Evolutionary conservation across 768 basidiomycete genomes (phyloP), one percentile per base, ranked within the genome.

Genomic region (Pilatotrama ljubarskyi): DNA sequence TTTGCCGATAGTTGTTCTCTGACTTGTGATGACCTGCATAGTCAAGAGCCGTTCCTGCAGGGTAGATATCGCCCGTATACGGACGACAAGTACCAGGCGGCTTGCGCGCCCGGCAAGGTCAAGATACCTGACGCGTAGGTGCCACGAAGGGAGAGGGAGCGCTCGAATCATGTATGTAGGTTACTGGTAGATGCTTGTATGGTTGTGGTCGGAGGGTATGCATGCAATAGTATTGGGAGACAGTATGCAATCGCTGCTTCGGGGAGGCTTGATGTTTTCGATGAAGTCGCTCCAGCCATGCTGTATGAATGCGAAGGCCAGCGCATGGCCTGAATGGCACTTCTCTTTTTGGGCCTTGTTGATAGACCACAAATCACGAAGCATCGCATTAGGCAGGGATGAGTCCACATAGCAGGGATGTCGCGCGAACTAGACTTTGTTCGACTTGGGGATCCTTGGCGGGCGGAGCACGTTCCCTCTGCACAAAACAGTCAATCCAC

Each of bases 401-500:
- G 40, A 35, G 69, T 87, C 88, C 5, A 90, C 84, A 67, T 95
- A 91, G 2, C 94, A 90, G 0, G 90, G n/a, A 15, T 17, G 11
- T 3, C 85, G 0, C 79, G 77, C 2, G 82, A 78, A 68, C 82
- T 85, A 63, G 35, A 11, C 57, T 35, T 35, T 35, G 46, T 54
- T 58, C 41, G 61, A 58, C 61, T 51, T 63, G 20, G 61, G 61
- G 0, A 63, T 56, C 13, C 51, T 58, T 5, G 61, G 56, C 20
- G 61, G 61, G 2, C 53, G 55, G 18, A 58, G 17, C 15, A 63
- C 61, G 24, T 58, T 63, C 7, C 56, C 61, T 63, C 61, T 63
- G 41, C 24, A 40, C 14, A 14, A 26, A 14, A 15, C 1, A 25
- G 43, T 32, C 20, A 53, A 20, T 22, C 14, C 5, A 22, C 2